Percentiles rank a stretch among this genome's conserved stretches.
Conservation (phyloP, 2,329 filamentous ascomycete species). For the Ophiostoma sp. region DNA sequence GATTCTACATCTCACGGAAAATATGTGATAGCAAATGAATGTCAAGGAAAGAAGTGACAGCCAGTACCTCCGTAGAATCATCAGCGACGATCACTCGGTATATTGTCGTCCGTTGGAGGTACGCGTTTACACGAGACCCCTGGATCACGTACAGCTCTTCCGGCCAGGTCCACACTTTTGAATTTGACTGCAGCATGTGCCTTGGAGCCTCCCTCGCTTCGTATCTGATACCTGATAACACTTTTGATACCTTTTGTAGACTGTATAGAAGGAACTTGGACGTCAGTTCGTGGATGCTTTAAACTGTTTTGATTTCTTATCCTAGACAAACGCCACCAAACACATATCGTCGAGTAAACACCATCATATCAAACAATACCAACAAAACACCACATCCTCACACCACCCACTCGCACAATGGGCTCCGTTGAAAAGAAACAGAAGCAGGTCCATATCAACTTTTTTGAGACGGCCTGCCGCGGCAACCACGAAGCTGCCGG, state of each 20-base stretch:
- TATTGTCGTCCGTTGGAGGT: not conserved
- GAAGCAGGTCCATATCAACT: slow-evolving; percentile 33
- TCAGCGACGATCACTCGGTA: not conserved
- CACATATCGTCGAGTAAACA: not conserved
- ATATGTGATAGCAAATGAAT: not conserved
- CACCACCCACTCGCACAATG: not conserved
- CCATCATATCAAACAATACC: not conserved
- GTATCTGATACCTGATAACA: not conserved
- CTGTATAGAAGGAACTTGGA: not conserved
- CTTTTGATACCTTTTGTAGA: not conserved
- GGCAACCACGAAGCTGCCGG: slow-evolving; percentile 15
- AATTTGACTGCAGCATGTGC: not conserved
- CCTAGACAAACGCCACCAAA: not conserved
- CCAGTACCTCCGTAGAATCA: not conserved
- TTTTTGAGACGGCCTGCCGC: slow-evolving; percentile 18
- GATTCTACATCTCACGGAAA: not conserved
- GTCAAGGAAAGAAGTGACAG: not conserved
- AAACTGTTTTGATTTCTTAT: not conserved
- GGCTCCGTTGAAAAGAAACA: slow-evolving; percentile 7
- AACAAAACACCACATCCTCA: not conserved
- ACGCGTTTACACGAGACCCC: not conserved
- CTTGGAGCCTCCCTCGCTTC: not conserved
- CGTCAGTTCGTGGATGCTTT: not conserved
- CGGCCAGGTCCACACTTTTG: not conserved
- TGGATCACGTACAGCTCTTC: not conserved